These are phyloP conservation scores for Phytophthora rubi DNA, from an alignment of 352 stramenopile species.

Conservation along the genomic window DNA sequence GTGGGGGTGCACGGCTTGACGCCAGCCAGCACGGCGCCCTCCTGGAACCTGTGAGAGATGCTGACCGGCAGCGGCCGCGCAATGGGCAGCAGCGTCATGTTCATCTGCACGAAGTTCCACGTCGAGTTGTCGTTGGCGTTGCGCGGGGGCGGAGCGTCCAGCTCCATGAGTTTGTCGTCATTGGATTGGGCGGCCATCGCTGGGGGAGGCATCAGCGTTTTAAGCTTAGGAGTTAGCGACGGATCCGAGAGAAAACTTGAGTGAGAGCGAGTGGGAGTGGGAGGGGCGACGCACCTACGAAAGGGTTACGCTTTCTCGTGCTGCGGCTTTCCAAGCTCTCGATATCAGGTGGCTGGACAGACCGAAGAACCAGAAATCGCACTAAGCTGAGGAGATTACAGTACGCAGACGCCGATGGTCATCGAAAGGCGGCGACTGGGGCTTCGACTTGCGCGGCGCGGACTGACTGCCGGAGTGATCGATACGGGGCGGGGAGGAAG, in stretches of 20 bases:
- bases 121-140: constrained; percentile 36
- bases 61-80: constrained; percentile 68
- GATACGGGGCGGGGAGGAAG: neutral
- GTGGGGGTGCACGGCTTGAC: constrained; percentile 71
- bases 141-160: neutral
- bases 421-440: constrained; percentile 14
- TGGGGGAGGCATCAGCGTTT: constrained; percentile 5
- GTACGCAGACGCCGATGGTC: constrained; percentile 1
- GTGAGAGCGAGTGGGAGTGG: constrained; percentile 10
- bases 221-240: neutral
- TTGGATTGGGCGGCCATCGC: neutral
- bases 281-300: neutral
- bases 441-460: constrained; percentile 10
- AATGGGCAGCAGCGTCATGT: constrained; percentile 84
- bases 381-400: neutral
- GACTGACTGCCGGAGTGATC: constrained; percentile 2
- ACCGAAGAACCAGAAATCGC: constrained; percentile 2
- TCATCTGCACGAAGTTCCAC: constrained; percentile 89
- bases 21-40: constrained; percentile 38
- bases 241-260: constrained; percentile 27
- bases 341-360: constrained; percentile 28
- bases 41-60: constrained; percentile 49
- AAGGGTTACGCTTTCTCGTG: neutral
- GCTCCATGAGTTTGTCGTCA: constrained; percentile 24
- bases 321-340: constrained; percentile 30